Conservation (phyloP, 1,284 basidiomycete genomes). For the Puccinia novopanici region DNA sequence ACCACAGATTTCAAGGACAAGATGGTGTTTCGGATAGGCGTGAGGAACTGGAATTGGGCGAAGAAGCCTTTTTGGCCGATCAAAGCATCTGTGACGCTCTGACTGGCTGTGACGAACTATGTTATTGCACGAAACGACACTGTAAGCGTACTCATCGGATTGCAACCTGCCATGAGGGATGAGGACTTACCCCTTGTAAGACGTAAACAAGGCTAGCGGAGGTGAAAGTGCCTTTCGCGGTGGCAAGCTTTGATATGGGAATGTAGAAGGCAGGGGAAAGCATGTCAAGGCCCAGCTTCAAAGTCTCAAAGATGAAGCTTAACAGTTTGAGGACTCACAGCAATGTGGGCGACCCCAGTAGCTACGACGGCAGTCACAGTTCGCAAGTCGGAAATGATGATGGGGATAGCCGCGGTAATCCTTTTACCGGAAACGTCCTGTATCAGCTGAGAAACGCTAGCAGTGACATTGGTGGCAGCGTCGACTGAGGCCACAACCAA, state of each 20-base stretch:
- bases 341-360: conserved; percentile 28
- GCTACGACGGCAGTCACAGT: conserved; percentile 33
- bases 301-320: neutral
- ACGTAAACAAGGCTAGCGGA: conserved; percentile 13
- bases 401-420: conserved; percentile 11
- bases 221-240: conserved; percentile 19
- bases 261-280: neutral
- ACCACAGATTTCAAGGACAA: conserved; percentile 14
- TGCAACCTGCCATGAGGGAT: too few relatives aligned
- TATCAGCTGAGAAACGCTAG: neutral
- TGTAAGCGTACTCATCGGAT: neutral
- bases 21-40: conserved; percentile 18
- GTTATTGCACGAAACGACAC: neutral
- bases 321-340: neutral
- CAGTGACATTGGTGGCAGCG: conserved; percentile 29
- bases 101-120: conserved; percentile 26
- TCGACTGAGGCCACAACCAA: conserved; percentile 31
- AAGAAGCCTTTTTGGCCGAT: conserved; percentile 46
- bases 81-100: conserved; percentile 16
- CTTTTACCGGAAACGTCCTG: conserved; percentile 30
- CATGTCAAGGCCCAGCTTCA: neutral
- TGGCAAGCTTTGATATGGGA: neutral
- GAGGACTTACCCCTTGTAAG: neutral
- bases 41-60: conserved; percentile 34
- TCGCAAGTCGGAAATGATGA: conserved; percentile 34